A percentile compares a stretch with the other conserved stretches of the same genome.
phyloP scores from a whole-genome alignment of 2,329 filamentous ascomycete genomes.

The Colletotrichum brevisporum region DNA sequence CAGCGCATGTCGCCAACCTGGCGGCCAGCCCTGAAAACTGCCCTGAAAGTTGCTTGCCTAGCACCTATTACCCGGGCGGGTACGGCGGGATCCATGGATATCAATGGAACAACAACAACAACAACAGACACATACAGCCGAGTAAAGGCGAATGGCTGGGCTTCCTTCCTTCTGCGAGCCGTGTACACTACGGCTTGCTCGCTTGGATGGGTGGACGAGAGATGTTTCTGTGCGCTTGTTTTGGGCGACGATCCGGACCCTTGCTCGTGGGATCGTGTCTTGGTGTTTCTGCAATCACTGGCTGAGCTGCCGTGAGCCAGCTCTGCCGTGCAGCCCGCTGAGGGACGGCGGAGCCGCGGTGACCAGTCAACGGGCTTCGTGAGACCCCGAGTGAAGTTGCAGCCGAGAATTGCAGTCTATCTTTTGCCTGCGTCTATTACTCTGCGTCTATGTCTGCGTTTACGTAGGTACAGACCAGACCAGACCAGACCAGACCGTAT shows the following conservation, averaged over 20 bases:
- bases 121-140: neutral
- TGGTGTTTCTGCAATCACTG: slow-evolving; percentile 35
- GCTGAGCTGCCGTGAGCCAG: slow-evolving; percentile 20
- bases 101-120: no score
- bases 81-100: no score
- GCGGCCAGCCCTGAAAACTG: neutral
- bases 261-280: slow-evolving; percentile 36
- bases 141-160: slow-evolving; percentile 25
- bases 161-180: slow-evolving; percentile 19
- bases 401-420: neutral
- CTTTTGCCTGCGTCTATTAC: neutral
- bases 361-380: slow-evolving; percentile 36
- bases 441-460: no score
- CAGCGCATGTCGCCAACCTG: neutral
- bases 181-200: slow-evolving; percentile 3
- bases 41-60: neutral
- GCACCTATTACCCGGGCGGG: no score
- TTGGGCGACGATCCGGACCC: slow-evolving; percentile 28
- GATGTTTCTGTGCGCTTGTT: slow-evolving; percentile 16
- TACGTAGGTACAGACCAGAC: no score
- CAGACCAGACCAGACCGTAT: no score
- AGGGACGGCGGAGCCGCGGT: slow-evolving; percentile 24
- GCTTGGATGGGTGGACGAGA: slow-evolving; percentile 22
- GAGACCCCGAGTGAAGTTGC: slow-evolving; percentile 30
- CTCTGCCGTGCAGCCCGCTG: slow-evolving; percentile 25